Evolutionary conservation across 345 rosid genomes (phyloP), one percentile per base, ranked within the genome.

Genomic region (Salix viminalis): DNA sequence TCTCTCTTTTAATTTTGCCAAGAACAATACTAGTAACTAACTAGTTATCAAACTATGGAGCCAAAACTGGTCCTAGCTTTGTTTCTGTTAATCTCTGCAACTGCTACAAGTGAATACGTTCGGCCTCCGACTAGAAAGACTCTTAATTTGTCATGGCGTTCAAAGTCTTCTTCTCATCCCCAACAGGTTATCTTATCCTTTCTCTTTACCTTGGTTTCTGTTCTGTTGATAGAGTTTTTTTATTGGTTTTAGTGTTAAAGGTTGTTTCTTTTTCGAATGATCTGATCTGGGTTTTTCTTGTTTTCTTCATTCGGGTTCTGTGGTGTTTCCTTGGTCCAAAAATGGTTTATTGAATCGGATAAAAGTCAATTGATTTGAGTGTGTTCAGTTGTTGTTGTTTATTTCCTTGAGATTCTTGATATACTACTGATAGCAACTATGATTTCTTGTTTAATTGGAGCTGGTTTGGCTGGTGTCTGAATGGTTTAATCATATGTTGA

Each of bases 101-200:
- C 87, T 46, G 89, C 81, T 0, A 86, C 83, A 65, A 87, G 87
- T 69, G 88, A 88, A 2, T 93, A 93, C 69, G 65, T 88, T 68
- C 81, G 99, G 73, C 97, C 99, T 5, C 87, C 76, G 41, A 96
- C 97, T 81, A 96, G 99, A 26, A 74, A 90, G 76, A 85, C 88
- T 56, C 86, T 96, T 69, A 85, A 91, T 41, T 90, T 91, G 26
- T 87, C 94, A 76, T 87, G 91, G 98, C 74, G 75, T 36, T 77
- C 80, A 64, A 87, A 72, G 75, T 77, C 83, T 48, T 71, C 92
- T 64, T 84, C 91, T 65, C 77, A 69, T 79, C 94, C 99, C 58
- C 91, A 88, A 70, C 98, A 93, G 98, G 99, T 93, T 60, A 64
- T 15, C 44, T 28, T 8, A 2, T 56, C 67, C 39, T 11, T 11